Base-by-base conservation (phyloP, 2,329 filamentous ascomycete genomes). In the Neonectria sp. region DNA sequence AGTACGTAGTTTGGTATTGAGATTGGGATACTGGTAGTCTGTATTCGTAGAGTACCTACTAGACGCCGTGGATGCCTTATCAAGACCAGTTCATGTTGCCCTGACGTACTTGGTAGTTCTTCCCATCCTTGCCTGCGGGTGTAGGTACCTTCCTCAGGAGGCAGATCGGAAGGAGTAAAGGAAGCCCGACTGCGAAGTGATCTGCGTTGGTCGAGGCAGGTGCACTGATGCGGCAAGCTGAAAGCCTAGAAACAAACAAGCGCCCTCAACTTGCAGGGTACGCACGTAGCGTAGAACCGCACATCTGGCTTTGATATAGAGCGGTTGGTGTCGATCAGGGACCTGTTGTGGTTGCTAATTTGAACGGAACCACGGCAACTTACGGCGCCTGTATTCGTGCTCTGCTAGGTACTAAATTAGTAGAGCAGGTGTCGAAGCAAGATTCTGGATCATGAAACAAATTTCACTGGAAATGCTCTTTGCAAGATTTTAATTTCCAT, bases 61-160 rank as follows among this genome's bases (percentile, higher is more conserved):
- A 33, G 29, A 35, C n/a, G 51, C 31, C 11, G 29, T 53, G 5
- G 21, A 37, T 53, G n/a, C 51, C 51, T 35, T 21, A 53, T 33
- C 49, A 13, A 33, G 49, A 29, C 49, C 15, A 45, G n/a, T 11
- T 12, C n/a, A 45, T 45, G 6, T 24, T 45, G n/a, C 11, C 37
- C 29, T 25, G 51, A 35, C 29, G 51, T 35, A 35, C 24, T 33
- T 31, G 51, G 29, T 24, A 53, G 51, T 37, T 35, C 56, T 59
- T 52, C 43, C 45, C 25, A 60, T 46, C 63, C 51, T 52, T 60
- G 45, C 27, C 48, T 40, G 51, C 63, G 40, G 51, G 25, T 55
- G 49, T 60, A 21, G 31, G 43, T 21, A 65, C 63, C 63, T 65
- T 65, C 55, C 56, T n/a, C 45, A 65, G 37, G 46, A 51, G 63